Evolutionary conservation across 345 rosid species (phyloP), one percentile per base, ranked within the genome.

Genomic region (Pelargonium nanum): DNA sequence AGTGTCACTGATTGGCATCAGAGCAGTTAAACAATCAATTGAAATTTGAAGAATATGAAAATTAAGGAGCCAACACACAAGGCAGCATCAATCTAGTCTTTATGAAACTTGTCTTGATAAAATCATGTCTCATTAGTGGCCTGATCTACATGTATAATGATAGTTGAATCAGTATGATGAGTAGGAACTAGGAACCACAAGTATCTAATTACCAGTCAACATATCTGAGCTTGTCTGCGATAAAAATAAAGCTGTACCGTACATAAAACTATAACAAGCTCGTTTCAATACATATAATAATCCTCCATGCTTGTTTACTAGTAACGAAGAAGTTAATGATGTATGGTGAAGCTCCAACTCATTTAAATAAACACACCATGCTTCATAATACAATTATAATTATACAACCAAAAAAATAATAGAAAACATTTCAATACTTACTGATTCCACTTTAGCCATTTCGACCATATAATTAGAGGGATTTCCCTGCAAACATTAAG

Each of bases 391-490:
- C 24, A 67, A 64, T 51, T 53, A 19, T 28, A 26, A 32, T 17
- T 7, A 44, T 50, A 20, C 58, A 19, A 26, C 30, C 9, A 55
- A 30, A 26, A 53, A 51, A 23, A 44, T 20, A 10, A 30, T 23
- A 10, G 50, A 21, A 53, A 22, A 57, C 52, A 28, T 56, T 53
- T 19, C 67, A 53, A 56, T 61, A 81, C 89, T 79, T 74, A 93
- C 99, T 4, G 94, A 83, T 68, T 83, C 84, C 71, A 87, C 83
- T 77, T 61, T 79, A 1, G 99, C 96, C 99, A 89, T 93, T 78
- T 93, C 99, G 73, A 87, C 97, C 94, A 89, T 80, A 79, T 75
- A 93, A 80, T 26, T 83, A 32, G 92, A 80, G 51, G 92, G 81
- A 8, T 85, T 89, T 73, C 72, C 92, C 99, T 93, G 85, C 69